A percentile compares a stretch with the other conserved stretches of the same genome.
Evolutionary conservation across 768 basidiomycete species (phyloP).

Genomic region (Kwoniella shandongensis): DNA sequence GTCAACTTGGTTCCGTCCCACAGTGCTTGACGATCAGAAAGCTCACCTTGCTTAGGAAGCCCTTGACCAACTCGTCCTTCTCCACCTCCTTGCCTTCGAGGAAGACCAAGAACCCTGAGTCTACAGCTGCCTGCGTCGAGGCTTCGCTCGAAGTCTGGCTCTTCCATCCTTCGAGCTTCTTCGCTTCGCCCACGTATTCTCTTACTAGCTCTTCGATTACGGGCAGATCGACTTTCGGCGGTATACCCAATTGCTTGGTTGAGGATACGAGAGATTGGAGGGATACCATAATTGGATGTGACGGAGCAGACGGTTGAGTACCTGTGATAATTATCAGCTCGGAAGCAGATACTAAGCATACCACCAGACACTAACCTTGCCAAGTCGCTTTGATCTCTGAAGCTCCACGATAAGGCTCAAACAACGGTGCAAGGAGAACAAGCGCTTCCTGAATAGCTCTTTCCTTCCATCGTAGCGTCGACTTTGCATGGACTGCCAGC

Average conservation of each 20-base stretch:
- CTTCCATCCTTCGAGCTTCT: slow-evolving; percentile 34
- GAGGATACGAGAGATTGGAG: slow-evolving; percentile 34
- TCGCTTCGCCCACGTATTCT: slow-evolving; percentile 26
- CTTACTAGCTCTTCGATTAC: slow-evolving; percentile 23
- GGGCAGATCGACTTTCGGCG: slow-evolving; percentile 9
- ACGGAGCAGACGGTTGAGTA: slow-evolving; percentile 31
- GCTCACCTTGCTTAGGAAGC: slow-evolving; percentile 27
- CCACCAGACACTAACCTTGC: slow-evolving; percentile 32
- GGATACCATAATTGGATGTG: slow-evolving; percentile 26
- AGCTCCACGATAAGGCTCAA: slow-evolving; percentile 22
- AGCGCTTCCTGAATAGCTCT: slow-evolving; percentile 25
- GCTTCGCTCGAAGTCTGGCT: slow-evolving; percentile 3
- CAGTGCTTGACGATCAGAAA: neutral
- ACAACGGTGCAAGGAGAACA: slow-evolving; percentile 24
- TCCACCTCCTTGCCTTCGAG: slow-evolving; percentile 19
- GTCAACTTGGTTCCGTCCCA: no score
- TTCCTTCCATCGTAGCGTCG: slow-evolving; percentile 29
- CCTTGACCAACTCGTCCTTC: slow-evolving; percentile 18
- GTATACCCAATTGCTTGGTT: slow-evolving; percentile 32
- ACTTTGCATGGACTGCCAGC: slow-evolving; percentile 20
- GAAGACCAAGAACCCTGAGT: slow-evolving; percentile 37
- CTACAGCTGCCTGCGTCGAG: slow-evolving; percentile 31
- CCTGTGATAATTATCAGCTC: slow-evolving; percentile 18
- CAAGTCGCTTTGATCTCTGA: slow-evolving; percentile 31
- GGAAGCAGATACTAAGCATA: neutral